These are phyloP conservation scores for Malbranchea cinnamomea DNA, from an alignment of 2,329 filamentous ascomycete genomes.

Conservation along the genomic window DNA sequence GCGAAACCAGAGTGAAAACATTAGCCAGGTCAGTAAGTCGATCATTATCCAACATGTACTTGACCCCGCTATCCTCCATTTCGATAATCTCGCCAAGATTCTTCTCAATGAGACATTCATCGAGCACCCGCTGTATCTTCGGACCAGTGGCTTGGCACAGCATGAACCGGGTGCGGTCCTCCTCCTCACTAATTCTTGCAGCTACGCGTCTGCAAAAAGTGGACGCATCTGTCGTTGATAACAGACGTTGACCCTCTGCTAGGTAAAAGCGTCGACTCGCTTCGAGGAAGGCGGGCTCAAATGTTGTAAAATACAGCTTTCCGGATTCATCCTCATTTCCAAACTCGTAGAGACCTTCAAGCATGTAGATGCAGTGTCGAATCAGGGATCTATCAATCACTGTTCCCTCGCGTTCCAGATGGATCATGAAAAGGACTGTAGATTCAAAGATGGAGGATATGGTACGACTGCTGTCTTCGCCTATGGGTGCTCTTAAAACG, in stretches of 20 bases:
- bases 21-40: slow-evolving; percentile 62
- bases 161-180: slow-evolving; percentile 67
- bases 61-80: slow-evolving; percentile 71
- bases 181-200: slow-evolving; percentile 63
- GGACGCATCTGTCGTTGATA: slow-evolving; percentile 66
- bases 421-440: slow-evolving; percentile 78
- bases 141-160: slow-evolving; percentile 56
- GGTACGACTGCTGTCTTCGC: slow-evolving; percentile 25
- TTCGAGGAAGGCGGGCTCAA: slow-evolving; percentile 63
- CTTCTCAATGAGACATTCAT: slow-evolving; percentile 61
- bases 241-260: slow-evolving; percentile 55
- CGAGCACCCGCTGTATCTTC: slow-evolving; percentile 64
- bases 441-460: slow-evolving; percentile 63
- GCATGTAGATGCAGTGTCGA: slow-evolving; percentile 73
- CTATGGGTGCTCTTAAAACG: slow-evolving; percentile 51
- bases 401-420: slow-evolving; percentile 83
- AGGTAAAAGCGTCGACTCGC: slow-evolving; percentile 61
- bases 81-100: slow-evolving; percentile 70
- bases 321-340: slow-evolving; percentile 61
- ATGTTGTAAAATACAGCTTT: slow-evolving; percentile 69
- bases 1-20: slow-evolving; percentile 62
- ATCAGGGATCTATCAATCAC: slow-evolving; percentile 72
- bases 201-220: slow-evolving; percentile 67
- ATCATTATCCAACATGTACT: slow-evolving; percentile 85
- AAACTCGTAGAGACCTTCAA: slow-evolving; percentile 74